Conservation (phyloP, 768 basidiomycete genomes). For the Lenzites betulinus region DNA sequence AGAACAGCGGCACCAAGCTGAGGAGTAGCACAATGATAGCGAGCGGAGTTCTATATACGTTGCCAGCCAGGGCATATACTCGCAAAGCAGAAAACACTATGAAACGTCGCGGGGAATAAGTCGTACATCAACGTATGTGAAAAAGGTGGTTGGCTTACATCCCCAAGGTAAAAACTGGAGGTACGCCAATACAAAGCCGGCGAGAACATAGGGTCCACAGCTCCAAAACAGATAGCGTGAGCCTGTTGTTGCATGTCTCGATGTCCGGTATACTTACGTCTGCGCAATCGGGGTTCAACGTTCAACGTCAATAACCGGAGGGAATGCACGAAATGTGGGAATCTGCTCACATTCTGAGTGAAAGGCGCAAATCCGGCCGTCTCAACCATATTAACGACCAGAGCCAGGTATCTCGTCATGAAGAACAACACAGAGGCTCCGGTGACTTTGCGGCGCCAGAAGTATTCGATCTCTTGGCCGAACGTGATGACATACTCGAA, state of each 20-base stretch:
- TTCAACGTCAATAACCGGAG: not conserved
- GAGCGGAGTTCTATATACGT: not conserved
- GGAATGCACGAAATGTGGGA: not conserved
- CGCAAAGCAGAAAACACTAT: not conserved
- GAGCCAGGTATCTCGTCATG: not conserved
- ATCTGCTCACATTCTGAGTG: not conserved
- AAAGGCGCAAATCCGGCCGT: not conserved
- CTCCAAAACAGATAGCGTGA: no score
- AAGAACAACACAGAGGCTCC: not conserved
- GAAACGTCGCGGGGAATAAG: not conserved
- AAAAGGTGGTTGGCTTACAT: not conserved
- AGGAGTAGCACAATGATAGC: not conserved
- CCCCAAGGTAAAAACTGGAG: not conserved
- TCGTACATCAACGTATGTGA: not conserved
- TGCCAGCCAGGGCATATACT: not conserved
- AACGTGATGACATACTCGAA: not conserved
- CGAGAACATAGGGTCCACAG: not conserved
- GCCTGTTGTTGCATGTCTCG: no score
- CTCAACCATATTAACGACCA: not conserved
- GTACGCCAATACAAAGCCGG: not conserved
- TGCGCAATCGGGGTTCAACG: not conserved
- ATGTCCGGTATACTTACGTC: not conserved
- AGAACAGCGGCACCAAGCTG: not conserved
- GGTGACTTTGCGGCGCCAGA: not conserved
- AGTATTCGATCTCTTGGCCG: not conserved